Conservation (phyloP, 2,329 filamentous ascomycete genomes). For the Purpureocillium takamizusanense region DNA sequence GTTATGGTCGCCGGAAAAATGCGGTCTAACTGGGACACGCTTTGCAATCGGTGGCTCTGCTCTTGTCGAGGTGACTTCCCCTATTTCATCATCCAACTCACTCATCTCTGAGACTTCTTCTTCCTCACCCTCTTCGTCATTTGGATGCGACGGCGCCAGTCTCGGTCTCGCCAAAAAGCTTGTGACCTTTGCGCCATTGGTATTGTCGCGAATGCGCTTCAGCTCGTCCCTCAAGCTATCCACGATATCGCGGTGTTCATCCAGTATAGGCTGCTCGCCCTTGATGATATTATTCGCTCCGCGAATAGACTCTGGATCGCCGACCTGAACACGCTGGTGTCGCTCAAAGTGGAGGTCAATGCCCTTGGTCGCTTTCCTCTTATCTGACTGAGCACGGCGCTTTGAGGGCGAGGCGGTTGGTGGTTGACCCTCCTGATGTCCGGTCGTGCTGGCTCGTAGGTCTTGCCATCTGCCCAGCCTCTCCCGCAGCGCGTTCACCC, state of each 20-base stretch:
- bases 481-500: conserved; percentile 57
- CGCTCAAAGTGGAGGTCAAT: conserved; percentile 45
- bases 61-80: not conserved
- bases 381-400: conserved; percentile 9
- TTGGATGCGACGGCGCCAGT: not conserved
- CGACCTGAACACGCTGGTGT: conserved; percentile 39
- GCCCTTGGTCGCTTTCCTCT: conserved; percentile 21
- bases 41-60: conserved; percentile 9
- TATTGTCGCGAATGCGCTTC: conserved; percentile 11
- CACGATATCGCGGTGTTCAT: conserved; percentile 36
- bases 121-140: not conserved
- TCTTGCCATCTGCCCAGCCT: conserved; percentile 65
- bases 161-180: conserved; percentile 10
- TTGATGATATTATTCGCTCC: conserved; percentile 9
- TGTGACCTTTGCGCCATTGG: too few species aligned
- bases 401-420: conserved; percentile 11
- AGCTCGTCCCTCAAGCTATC: conserved; percentile 32
- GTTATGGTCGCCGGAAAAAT: conserved; percentile 13
- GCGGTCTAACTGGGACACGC: conserved; percentile 16
- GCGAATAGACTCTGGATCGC: conserved; percentile 16
- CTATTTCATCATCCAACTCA: conserved; percentile 40
- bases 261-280: conserved; percentile 17
- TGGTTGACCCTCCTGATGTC: conserved; percentile 14
- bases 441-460: conserved; percentile 46
- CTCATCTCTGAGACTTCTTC: conserved; percentile 37